A percentile compares a stretch with the other conserved stretches of the same genome.
Evolutionary conservation across 306 rosid species (phyloP).

Genomic region (Cucumis hystrix): DNA sequence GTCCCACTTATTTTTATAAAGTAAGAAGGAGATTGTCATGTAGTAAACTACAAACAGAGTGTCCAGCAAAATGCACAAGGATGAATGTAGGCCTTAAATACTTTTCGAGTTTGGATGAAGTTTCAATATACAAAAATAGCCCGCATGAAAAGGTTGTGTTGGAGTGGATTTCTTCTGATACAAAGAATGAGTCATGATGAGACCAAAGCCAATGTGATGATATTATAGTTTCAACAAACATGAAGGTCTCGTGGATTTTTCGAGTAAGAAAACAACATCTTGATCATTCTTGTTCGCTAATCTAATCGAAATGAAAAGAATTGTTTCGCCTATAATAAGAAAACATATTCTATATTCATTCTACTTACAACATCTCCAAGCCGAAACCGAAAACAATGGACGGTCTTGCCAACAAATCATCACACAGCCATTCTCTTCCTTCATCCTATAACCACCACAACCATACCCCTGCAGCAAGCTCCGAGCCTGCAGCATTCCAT

Average conservation of each 20-base stretch:
- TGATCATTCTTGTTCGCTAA: neutral
- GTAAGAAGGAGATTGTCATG: too few relatives aligned
- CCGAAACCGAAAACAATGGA: slow-evolving; percentile 56
- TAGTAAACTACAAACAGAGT: too few relatives aligned
- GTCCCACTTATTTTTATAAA: too few relatives aligned
- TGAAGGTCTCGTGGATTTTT: neutral
- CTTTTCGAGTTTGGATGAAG: neutral
- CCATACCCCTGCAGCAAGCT: slow-evolving; percentile 60
- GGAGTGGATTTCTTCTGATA: neutral
- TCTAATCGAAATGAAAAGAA: slow-evolving; percentile 2
- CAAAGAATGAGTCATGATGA: neutral
- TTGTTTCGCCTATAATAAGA: neutral
- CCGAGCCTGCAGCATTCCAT: slow-evolving; percentile 52
- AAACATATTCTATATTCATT: neutral
- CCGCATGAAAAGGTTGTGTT: neutral
- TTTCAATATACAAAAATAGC: neutral
- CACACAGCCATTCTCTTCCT: slow-evolving; percentile 55
- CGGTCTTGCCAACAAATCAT: slow-evolving; percentile 76
- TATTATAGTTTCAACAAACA: neutral
- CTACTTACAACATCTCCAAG: slow-evolving; percentile 78
- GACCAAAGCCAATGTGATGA: neutral
- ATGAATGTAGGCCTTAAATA: too few relatives aligned
- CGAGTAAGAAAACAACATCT: neutral
- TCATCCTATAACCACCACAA: slow-evolving; percentile 75
- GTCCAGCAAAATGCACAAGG: too few relatives aligned